Evolutionary conservation across 257 asterid species (phyloP).

Genomic region (Solanum rostratum): DNA sequence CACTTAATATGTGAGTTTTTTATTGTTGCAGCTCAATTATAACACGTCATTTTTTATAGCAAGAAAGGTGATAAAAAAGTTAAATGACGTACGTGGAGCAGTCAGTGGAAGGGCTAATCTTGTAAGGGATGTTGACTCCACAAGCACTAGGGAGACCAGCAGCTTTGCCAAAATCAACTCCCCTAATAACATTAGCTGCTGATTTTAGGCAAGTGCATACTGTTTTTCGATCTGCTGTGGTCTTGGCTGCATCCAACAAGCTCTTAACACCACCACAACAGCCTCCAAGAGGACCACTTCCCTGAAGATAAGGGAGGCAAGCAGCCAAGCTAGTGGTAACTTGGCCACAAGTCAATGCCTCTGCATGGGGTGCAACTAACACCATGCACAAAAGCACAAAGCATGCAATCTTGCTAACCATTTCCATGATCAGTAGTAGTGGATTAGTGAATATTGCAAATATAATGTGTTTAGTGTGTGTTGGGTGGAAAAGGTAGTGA

Average conservation of each 20-base stretch:
- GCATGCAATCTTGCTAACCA: not conserved
- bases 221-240: conserved; percentile 1
- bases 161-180: not conserved
- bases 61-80: no score
- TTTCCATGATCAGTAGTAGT: not conserved
- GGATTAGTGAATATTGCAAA: no score
- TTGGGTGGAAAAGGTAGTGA: not conserved
- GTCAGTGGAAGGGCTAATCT: conserved; percentile 14
- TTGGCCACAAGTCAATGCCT: not conserved
- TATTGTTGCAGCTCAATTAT: not conserved
- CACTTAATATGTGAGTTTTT: not conserved
- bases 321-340: not conserved
- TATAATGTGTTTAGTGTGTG: not conserved
- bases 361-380: conserved; percentile 10
- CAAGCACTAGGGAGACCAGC: conserved; percentile 4
- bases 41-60: not conserved
- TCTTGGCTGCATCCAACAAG: not conserved
- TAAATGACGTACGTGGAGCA: conserved; percentile 1
- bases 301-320: not conserved
- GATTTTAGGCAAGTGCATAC: conserved; percentile 14
- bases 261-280: conserved; percentile 5
- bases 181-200: not conserved
- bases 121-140: not conserved
- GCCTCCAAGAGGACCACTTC: not conserved
- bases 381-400: not conserved